Base-by-base conservation (phyloP, 108 stramenopile species). In the Parietichytrium sp. region DNA sequence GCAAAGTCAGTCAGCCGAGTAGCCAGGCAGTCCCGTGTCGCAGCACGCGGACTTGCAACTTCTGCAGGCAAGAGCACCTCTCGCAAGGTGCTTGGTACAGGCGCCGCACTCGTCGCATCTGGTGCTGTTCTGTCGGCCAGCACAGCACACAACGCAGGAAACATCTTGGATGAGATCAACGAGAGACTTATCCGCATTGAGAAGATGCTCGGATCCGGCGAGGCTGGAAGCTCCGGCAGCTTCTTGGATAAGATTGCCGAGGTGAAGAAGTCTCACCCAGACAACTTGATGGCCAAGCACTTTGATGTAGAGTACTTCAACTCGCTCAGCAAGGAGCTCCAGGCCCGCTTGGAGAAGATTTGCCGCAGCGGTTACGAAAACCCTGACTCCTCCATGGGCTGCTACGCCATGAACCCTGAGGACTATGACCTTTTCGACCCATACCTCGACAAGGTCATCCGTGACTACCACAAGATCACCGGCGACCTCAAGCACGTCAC, bases 401-500 rank as follows among this genome's bases (percentile, higher is more conserved):
- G 33, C 51, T 83, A 83, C 83, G 83, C 83, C 52, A 83, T 81
- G 80, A 30, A 33, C 15, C 80, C 83, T 8, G 54, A 31, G 25
- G 83, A 83, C 45, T 83, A 83, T 45, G 83, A 83, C 45, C 45
- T 53, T 16, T 81, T 83, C 18, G 54, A 29, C 42, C 83, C 83
- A 15, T 83, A 80, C 80, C 80, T 83, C 47, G 54, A 80, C 25
- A 12, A 25, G 26, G 79, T 81, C 18, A 54, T 55, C 31, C 79
- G 51, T 36, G 54, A 83, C 30, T 81, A 83, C 54, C 83, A 83
- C 52, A 47, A 48, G 31, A 51, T 80, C 23, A n/a, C 4, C 27
- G 30, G 29, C 25, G 23, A 54, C 15, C 54, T 83, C 78, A 87
- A 86, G 45, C 90, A 91, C 81, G 86, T 84, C 45, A 87, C 89